A percentile compares a stretch with the other conserved stretches of the same genome.
Conservation (phyloP, 2,329 filamentous ascomycete genomes). For the Trichoderma brevicompactum region DNA sequence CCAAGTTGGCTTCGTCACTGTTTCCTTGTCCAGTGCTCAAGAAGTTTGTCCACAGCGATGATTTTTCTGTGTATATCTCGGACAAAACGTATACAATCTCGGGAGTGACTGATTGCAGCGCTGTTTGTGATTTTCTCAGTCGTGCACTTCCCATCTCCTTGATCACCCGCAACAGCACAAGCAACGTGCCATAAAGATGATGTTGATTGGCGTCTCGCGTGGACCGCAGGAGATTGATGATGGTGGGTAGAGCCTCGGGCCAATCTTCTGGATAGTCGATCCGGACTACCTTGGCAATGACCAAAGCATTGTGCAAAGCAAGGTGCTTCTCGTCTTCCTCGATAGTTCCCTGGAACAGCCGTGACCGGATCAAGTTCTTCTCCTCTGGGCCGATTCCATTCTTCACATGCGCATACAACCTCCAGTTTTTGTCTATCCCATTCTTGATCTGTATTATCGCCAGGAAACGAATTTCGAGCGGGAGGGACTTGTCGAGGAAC, state of each 20-base stretch:
- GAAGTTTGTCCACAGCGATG: slow-evolving; percentile 68
- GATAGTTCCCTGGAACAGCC: slow-evolving; percentile 76
- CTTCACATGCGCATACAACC: slow-evolving; percentile 58
- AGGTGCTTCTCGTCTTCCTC: slow-evolving; percentile 76
- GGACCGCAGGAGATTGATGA: slow-evolving; percentile 67
- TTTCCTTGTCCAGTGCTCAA: slow-evolving; percentile 62
- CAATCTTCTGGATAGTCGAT: slow-evolving; percentile 90
- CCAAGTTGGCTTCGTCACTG: slow-evolving; percentile 61
- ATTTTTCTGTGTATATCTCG: slow-evolving; percentile 76
- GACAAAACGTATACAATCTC: slow-evolving; percentile 82
- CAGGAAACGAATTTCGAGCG: slow-evolving; percentile 80
- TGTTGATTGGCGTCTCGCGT: slow-evolving; percentile 59
- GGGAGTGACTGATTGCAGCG: slow-evolving; percentile 76
- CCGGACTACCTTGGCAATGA: slow-evolving; percentile 83
- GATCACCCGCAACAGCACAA: slow-evolving; percentile 81
- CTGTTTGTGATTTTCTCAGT: slow-evolving; percentile 73
- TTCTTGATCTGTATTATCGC: slow-evolving; percentile 96
- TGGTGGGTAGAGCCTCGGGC: slow-evolving; percentile 64
- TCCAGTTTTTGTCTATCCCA: slow-evolving; percentile 94
- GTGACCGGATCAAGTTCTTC: slow-evolving; percentile 74
- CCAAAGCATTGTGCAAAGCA: slow-evolving; percentile 84
- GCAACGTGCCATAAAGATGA: slow-evolving; percentile 72
- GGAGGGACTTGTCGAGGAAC: slow-evolving; percentile 79
- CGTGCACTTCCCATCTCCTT: slow-evolving; percentile 88
- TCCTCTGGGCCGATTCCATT: slow-evolving; percentile 75